Conservation (phyloP, 2,329 filamentous ascomycete genomes). For the Stachybotrys chlorohalonatus region DNA sequence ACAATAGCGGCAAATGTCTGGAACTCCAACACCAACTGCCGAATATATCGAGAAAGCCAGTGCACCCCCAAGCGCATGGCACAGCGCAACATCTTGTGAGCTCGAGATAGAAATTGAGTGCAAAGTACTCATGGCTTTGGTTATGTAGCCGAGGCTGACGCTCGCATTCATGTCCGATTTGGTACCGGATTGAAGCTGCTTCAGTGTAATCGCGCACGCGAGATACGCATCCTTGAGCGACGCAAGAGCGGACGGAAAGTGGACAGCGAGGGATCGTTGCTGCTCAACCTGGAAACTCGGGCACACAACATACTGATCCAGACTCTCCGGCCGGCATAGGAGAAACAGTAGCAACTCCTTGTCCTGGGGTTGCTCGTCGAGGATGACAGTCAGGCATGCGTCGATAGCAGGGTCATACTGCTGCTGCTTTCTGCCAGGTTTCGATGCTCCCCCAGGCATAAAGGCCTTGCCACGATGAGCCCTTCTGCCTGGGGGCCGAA, state of each 20-base stretch:
- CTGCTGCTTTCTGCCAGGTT: background rate
- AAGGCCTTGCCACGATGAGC: background rate
- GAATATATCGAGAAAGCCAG: background rate
- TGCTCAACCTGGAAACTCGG: background rate
- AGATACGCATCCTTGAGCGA: slow-evolving; percentile 1
- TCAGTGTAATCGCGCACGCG: background rate
- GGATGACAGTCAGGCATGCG: background rate
- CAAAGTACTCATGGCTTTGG: background rate
- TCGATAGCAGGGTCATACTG: background rate
- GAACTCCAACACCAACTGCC: background rate
- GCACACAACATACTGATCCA: background rate
- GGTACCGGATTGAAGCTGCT: background rate
- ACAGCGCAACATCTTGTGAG: background rate
- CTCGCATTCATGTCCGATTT: background rate
- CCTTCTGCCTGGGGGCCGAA: background rate
- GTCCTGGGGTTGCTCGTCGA: background rate
- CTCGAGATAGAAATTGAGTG: background rate
- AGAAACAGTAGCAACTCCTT: background rate
- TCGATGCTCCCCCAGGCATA: background rate
- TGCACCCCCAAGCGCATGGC: background rate
- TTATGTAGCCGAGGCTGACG: background rate
- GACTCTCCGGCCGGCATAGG: background rate
- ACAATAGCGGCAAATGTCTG: slow-evolving; percentile 1
- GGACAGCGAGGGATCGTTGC: background rate
- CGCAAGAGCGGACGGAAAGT: background rate